These are phyloP conservation scores for Trichoderma sp. DNA, from an alignment of 2,329 filamentous ascomycete genomes.

Conservation along the genomic window DNA sequence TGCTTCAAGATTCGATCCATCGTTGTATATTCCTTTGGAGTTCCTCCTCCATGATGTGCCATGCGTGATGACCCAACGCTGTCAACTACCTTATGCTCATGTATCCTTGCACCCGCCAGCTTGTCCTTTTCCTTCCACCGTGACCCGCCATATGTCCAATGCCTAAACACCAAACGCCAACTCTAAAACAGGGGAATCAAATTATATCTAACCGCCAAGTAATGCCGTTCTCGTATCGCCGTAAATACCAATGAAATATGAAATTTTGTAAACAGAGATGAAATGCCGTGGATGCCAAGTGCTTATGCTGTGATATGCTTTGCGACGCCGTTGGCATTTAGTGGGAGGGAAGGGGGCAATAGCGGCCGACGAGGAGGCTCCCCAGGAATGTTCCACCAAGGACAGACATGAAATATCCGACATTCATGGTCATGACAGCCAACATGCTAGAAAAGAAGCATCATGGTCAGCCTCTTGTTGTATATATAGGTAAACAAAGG, in stretches of 20 bases:
- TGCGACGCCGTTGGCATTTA: conserved; percentile 23
- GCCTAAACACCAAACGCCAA: not conserved
- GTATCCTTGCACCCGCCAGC: not conserved
- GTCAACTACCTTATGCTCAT: not conserved
- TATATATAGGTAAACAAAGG: not conserved
- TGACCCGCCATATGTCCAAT: not conserved
- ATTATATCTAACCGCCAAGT: not conserved
- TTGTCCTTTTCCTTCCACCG: not conserved
- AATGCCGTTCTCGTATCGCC: not conserved
- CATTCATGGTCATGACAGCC: conserved; percentile 86
- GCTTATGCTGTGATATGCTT: not conserved
- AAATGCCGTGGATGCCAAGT: not conserved
- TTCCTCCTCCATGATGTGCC: not conserved
- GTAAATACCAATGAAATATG: not conserved
- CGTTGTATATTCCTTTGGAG: not conserved
- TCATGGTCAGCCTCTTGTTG: not conserved
- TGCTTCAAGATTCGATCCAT: not conserved
- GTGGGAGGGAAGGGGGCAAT: conserved; percentile 53
- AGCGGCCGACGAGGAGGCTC: conserved; percentile 77
- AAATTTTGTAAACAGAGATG: not conserved
- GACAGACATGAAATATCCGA: conserved; percentile 82
- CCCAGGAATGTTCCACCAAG: conserved; percentile 81
- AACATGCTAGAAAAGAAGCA: conserved; percentile 69
- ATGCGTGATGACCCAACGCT: not conserved
- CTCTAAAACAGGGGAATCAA: not conserved